Evolutionary conservation across 1,284 basidiomycete species (phyloP).

Genomic region (Ustilago shanxiensis): DNA sequence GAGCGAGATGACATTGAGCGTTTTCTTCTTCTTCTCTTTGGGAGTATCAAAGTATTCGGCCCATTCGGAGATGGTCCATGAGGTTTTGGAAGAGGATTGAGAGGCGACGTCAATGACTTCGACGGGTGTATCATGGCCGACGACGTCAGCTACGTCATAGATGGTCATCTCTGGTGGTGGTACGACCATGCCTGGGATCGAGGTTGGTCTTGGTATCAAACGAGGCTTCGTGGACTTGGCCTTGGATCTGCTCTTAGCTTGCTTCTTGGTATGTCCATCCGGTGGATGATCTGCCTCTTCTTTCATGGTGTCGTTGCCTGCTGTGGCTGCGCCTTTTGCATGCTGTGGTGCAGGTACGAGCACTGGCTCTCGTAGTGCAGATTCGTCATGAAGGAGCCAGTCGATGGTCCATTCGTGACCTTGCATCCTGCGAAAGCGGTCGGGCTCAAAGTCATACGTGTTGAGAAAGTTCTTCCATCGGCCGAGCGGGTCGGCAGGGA

Average conservation of each 20-base stretch:
- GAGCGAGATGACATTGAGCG: slow-evolving; percentile 89
- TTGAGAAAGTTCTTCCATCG: slow-evolving; percentile 54
- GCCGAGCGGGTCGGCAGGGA: slow-evolving; percentile 57
- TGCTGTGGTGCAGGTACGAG: slow-evolving; percentile 44
- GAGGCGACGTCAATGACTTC: slow-evolving; percentile 70
- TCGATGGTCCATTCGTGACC: slow-evolving; percentile 56
- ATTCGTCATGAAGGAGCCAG: slow-evolving; percentile 49
- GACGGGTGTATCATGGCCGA: slow-evolving; percentile 72
- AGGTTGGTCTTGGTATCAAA: slow-evolving; percentile 26
- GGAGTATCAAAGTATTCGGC: slow-evolving; percentile 84
- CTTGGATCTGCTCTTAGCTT: neutral
- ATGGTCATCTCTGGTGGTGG: slow-evolving; percentile 79
- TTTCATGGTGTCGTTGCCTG: neutral
- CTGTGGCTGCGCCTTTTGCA: neutral
- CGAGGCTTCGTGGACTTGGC: slow-evolving; percentile 18
- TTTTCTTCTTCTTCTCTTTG: slow-evolving; percentile 75
- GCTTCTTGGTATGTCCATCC: neutral
- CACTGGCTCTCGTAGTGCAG: slow-evolving; percentile 45
- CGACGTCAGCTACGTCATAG: slow-evolving; percentile 81
- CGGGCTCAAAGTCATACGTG: slow-evolving; percentile 38
- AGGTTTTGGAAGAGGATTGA: slow-evolving; percentile 67
- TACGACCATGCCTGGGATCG: slow-evolving; percentile 78
- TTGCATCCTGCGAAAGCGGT: slow-evolving; percentile 44
- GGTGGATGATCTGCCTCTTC: neutral
- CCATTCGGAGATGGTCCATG: slow-evolving; percentile 91